Conservation (phyloP, 306 rosid genomes). For the Casuarina equisetifolia region DNA sequence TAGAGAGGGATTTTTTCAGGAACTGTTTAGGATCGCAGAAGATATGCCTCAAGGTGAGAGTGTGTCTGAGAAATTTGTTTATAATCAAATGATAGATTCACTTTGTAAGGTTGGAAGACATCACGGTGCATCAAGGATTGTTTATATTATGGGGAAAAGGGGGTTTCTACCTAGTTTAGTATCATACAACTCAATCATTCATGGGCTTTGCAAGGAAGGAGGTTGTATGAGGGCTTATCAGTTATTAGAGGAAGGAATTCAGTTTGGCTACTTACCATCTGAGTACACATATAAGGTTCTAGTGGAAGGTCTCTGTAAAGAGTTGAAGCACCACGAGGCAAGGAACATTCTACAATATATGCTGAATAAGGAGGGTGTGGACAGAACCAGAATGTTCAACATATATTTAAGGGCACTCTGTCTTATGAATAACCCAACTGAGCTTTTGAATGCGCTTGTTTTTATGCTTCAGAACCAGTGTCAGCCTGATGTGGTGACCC, state of each 20-base stretch:
- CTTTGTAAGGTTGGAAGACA: constrained; percentile 66
- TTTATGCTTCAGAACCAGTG: constrained; percentile 70
- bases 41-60: constrained; percentile 58
- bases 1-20: constrained; percentile 58
- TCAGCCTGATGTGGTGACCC: constrained; percentile 66
- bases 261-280: constrained; percentile 56
- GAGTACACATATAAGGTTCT: constrained; percentile 67
- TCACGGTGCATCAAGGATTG: constrained; percentile 78
- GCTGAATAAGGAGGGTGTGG: constrained; percentile 52
- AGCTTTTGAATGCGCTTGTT: constrained; percentile 71
- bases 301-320: constrained; percentile 63
- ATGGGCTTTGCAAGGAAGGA: constrained; percentile 83
- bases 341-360: constrained; percentile 60
- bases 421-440: constrained; percentile 59
- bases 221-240: constrained; percentile 80
- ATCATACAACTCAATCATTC: constrained; percentile 61
- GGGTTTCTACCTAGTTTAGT: constrained; percentile 57
- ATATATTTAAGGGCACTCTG: constrained; percentile 78
- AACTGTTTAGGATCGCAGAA: constrained; percentile 65
- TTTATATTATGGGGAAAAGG: constrained; percentile 64
- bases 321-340: constrained; percentile 54
- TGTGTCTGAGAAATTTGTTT: constrained; percentile 53
- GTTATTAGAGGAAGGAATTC: constrained; percentile 67
- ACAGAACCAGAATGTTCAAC: constrained; percentile 71
- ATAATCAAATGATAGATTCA: constrained; percentile 79